phyloP scores from a whole-genome alignment of 306 rosid genomes.

The Malus domestica region DNA sequence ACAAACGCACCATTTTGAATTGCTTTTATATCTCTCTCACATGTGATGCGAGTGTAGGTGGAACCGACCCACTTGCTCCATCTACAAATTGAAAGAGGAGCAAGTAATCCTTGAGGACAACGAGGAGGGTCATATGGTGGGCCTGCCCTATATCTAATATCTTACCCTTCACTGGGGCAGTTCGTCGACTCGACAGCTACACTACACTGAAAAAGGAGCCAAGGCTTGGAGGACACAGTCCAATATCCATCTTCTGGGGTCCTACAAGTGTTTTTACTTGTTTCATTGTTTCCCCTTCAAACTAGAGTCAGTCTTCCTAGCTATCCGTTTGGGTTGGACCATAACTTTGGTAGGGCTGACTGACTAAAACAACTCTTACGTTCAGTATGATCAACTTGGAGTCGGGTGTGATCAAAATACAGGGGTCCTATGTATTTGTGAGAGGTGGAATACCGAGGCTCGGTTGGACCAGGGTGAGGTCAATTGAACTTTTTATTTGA shows the following conservation, averaged over 20 bases:
- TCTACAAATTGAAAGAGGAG: conserved; percentile 6
- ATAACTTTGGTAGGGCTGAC: neutral
- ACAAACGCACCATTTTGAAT: conserved; percentile 17
- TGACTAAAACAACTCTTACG: no score
- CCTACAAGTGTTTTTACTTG: neutral
- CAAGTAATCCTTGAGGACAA: neutral
- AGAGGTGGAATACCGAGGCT: neutral
- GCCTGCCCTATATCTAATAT: neutral
- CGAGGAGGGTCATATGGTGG: conserved; percentile 10
- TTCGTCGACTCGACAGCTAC: conserved; percentile 14
- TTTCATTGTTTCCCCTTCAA: neutral
- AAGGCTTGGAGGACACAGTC: neutral
- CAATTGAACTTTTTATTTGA: neutral
- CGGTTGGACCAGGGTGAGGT: neutral
- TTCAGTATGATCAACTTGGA: neutral
- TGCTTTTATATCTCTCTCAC: neutral
- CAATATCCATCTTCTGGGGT: neutral
- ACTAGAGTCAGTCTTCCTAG: neutral
- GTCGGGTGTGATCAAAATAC: neutral
- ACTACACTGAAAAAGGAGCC: neutral
- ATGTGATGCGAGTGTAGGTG: neutral
- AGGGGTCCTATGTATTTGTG: neutral
- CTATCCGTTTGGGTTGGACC: neutral
- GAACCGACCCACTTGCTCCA: conserved; percentile 27
- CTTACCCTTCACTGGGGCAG: neutral